Evolutionary conservation across 2,329 filamentous ascomycete genomes (phyloP).

Genomic region (Fusarium guadeloupense): DNA sequence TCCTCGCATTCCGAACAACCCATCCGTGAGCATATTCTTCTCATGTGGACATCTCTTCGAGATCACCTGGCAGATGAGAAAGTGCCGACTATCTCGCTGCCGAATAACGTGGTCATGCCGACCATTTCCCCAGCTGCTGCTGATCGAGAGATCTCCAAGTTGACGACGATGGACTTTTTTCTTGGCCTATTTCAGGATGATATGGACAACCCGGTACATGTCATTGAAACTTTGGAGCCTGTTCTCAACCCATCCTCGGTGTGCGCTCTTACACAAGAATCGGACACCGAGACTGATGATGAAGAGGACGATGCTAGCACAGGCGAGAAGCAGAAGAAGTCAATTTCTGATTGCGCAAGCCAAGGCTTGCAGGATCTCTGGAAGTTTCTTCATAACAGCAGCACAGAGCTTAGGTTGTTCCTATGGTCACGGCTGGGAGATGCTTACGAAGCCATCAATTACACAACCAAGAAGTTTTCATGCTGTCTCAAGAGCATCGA

Average conservation of each 20-base stretch:
- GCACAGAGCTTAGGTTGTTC: constrained; percentile 83
- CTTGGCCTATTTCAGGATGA: constrained; percentile 87
- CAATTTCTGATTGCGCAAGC: constrained; percentile 62
- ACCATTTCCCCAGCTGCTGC: constrained; percentile 85
- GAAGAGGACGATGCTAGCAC: constrained; percentile 31
- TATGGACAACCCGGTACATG: constrained; percentile 78
- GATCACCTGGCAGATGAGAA: constrained; percentile 58
- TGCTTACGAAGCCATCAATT: constrained; percentile 86
- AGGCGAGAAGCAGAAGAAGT: constrained; percentile 32
- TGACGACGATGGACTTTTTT: constrained; percentile 98
- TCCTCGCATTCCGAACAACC: constrained; percentile 63
- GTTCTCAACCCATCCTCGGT: constrained; percentile 80
- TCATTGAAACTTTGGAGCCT: constrained; percentile 93
- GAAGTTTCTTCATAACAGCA: constrained; percentile 84
- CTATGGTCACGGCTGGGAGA: constrained; percentile 92
- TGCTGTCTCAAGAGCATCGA: constrained; percentile 88
- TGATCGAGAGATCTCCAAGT: constrained; percentile 88
- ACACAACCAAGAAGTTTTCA: constrained; percentile 86
- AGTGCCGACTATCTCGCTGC: constrained; percentile 64
- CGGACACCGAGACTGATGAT: constrained; percentile 10
- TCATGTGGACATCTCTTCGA: constrained; percentile 67
- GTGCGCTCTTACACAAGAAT: constrained; percentile 45
- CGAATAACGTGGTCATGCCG: constrained; percentile 89
- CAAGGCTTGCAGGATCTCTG: constrained; percentile 78
- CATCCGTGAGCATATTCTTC: constrained; percentile 64